Base-by-base conservation (phyloP, 2,329 filamentous ascomycete species). In the Atkinsonella hypoxylon region DNA sequence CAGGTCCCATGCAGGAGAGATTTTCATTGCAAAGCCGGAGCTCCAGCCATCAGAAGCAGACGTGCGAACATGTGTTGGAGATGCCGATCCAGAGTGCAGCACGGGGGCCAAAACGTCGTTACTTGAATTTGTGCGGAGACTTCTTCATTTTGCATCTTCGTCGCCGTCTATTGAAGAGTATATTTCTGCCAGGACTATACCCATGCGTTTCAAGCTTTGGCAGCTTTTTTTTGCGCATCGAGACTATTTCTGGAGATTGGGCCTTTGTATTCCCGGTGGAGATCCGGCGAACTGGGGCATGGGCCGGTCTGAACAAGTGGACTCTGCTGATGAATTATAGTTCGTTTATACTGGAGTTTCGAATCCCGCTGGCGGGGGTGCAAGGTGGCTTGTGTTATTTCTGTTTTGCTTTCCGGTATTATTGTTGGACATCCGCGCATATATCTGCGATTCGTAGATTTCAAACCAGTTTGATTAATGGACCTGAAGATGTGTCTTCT, bases 181-280 rank as follows among this genome's bases (percentile, higher is more conserved):
- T 48, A 50, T 53, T 20, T 50, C 56, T 39, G 52, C 54, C 18
- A 56, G 82, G 13, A 82, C 67, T 74, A 78, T 71, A 66, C 82
- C 60, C 62, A 76, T 57, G 60, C 66, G 78, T 66, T 65, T 90
- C 59, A 87, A 85, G 65, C 76, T 94, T n/a, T 95, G 91, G 89
- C 82, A 95, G 67, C 71, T 96, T 8, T 84, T 97, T 62, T 95
- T 94, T 66, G 87, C 90, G 1, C 93, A 98, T 69, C 75, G 93
- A 39, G 93, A 98, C 69, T 98, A 98, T 67, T 97, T 98, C 68
- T 95, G 89, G 87, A 77, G 93, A 51, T 67, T 98, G 49, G 93
- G 93, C 0, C 70, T 97, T 32, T 98, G 93, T 68, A 74, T 96
- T 2, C 90, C 91, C 0, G 85, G 85, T 12, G 86, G 87, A 12